These are phyloP conservation scores for Paracamarosporium sp. DNA, from an alignment of 2,329 filamentous ascomycete genomes.

Conservation along the genomic window DNA sequence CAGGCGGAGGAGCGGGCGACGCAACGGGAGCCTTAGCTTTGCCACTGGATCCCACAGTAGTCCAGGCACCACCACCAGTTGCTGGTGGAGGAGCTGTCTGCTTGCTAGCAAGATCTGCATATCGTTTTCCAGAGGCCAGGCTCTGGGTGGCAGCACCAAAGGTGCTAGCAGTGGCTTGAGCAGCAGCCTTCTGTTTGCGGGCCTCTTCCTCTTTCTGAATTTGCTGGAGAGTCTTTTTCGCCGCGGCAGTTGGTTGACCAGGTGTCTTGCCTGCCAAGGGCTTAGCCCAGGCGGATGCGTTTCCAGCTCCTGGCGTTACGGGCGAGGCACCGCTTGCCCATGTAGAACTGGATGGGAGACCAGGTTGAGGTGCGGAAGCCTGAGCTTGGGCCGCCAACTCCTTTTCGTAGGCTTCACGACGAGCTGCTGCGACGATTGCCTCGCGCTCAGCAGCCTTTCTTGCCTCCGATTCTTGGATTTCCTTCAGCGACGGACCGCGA, in stretches of 20 bases:
- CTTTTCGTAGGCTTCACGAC: conserved; percentile 80
- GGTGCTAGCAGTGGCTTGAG: conserved; percentile 54
- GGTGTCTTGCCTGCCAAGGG: conserved; percentile 56
- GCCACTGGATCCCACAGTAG: conserved; percentile 90
- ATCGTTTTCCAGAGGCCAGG: conserved; percentile 75
- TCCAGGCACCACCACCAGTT: conserved; percentile 74
- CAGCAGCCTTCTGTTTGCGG: conserved; percentile 77
- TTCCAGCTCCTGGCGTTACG: conserved; percentile 61
- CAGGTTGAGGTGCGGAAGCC: conserved; percentile 68
- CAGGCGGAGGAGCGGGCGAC: conserved; percentile 56
- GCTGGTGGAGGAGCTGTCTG: conserved; percentile 55
- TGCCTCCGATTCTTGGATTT: conserved; percentile 96
- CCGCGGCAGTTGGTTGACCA: conserved; percentile 48
- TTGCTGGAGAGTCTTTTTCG: conserved; percentile 90
- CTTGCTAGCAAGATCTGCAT: conserved; percentile 93
- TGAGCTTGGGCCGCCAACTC: conserved; percentile 72
- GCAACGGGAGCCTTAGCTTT: conserved; percentile 81
- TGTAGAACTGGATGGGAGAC: conserved; percentile 85
- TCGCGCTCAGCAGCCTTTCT: conserved; percentile 90
- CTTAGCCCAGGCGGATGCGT: conserved; percentile 69
- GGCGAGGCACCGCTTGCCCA: conserved; percentile 82
- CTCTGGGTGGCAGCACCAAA: conserved; percentile 53
- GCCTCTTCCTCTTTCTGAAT: conserved; percentile 96
- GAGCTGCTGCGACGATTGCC: conserved; percentile 77
- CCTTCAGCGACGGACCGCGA: conserved; percentile 89